Evolutionary conservation across 257 asterid species (phyloP).

Genomic region (Penstemon davidsonii): DNA sequence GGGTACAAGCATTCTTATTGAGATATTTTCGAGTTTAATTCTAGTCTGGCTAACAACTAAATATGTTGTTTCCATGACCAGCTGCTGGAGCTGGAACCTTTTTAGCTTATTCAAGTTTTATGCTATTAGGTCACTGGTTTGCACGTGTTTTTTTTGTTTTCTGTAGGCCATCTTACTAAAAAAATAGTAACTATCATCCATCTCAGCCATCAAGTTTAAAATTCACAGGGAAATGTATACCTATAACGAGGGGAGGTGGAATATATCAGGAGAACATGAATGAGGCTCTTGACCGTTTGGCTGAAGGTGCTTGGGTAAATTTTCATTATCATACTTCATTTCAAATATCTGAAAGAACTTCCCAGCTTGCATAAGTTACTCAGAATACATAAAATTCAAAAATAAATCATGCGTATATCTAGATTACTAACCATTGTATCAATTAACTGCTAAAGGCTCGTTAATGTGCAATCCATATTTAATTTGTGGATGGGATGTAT

Average conservation of each 20-base stretch:
- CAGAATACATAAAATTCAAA: neutral
- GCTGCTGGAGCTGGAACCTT: slow-evolving; percentile 1
- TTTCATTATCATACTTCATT: slow-evolving; percentile 10
- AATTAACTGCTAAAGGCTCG: neutral
- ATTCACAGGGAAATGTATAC: slow-evolving; percentile 93
- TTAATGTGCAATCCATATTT: neutral
- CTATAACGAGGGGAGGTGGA: slow-evolving; percentile 91
- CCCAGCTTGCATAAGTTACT: slow-evolving; percentile 6
- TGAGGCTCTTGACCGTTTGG: slow-evolving; percentile 87
- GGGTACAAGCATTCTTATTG: too few relatives aligned
- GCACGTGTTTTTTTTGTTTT: slow-evolving; percentile 9
- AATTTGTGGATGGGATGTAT: neutral
- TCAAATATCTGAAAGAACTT: slow-evolving; percentile 18
- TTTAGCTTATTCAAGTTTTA: slow-evolving; percentile 15
- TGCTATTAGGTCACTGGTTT: slow-evolving; percentile 6
- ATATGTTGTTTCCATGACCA: slow-evolving; percentile 12
- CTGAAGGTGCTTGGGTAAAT: slow-evolving; percentile 89
- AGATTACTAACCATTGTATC: neutral
- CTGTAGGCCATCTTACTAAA: slow-evolving; percentile 4
- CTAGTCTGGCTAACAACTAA: too few relatives aligned
- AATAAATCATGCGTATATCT: neutral
- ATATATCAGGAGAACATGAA: slow-evolving; percentile 96
- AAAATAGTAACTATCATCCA: neutral
- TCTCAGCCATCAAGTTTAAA: slow-evolving; percentile 23
- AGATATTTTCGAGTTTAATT: too few relatives aligned